These are phyloP conservation scores for Castanea sativa DNA, from an alignment of 306 rosid genomes.

Conservation along the genomic window DNA sequence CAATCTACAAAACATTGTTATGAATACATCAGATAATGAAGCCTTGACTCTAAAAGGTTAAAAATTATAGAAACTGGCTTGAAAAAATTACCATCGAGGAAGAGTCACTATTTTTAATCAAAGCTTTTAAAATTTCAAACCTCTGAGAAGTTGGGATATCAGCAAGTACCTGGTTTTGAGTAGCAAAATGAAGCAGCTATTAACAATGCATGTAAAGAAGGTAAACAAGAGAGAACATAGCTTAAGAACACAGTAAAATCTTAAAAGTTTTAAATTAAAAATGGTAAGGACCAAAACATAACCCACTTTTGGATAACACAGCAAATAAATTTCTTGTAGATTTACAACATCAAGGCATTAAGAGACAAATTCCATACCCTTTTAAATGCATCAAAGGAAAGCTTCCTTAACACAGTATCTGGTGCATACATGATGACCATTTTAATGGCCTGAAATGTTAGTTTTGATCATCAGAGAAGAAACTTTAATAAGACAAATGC, in stretches of 20 bases:
- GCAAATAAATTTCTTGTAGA: background rate
- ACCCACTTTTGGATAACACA: slow-evolving; percentile 7
- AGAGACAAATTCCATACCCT: slow-evolving; percentile 47
- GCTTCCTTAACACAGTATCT: slow-evolving; percentile 54
- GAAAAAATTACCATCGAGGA: slow-evolving; percentile 72
- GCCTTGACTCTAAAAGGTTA: background rate
- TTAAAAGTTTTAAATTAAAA: background rate
- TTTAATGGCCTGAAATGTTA: slow-evolving; percentile 70
- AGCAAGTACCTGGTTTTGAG: slow-evolving; percentile 59
- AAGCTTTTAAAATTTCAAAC: slow-evolving; percentile 61
- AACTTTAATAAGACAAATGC: background rate
- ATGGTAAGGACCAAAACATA: slow-evolving; percentile 13
- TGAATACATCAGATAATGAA: slow-evolving; percentile 23
- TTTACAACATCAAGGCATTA: background rate
- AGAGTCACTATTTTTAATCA: slow-evolving; percentile 67
- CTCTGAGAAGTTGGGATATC: slow-evolving; percentile 68
- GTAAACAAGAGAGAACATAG: background rate
- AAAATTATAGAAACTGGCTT: slow-evolving; percentile 17
- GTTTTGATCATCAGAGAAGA: slow-evolving; percentile 19
- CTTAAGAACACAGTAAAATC: background rate
- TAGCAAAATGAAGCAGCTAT: slow-evolving; percentile 19
- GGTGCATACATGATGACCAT: slow-evolving; percentile 65
- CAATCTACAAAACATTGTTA: slow-evolving; percentile 51
- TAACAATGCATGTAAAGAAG: slow-evolving; percentile 11
- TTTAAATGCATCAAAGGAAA: slow-evolving; percentile 60